Evolutionary conservation across 805 yeast species (phyloP).

Genomic region (Metschnikowia picachoensis): DNA sequence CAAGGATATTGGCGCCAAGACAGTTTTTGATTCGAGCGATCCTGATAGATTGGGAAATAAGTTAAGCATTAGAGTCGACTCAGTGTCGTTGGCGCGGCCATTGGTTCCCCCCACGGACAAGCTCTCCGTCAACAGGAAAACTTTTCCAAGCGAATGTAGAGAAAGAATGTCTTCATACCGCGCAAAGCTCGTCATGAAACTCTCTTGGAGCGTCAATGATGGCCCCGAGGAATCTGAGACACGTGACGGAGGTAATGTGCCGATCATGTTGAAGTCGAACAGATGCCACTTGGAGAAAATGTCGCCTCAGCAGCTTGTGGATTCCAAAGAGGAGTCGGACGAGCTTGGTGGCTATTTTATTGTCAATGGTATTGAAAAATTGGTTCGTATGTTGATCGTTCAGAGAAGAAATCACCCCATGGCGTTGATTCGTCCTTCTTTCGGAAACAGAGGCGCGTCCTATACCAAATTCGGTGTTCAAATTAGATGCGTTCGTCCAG

Average conservation of each 20-base stretch:
- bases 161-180: conserved; percentile 84
- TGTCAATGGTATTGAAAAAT: conserved; percentile 94
- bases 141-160: conserved; percentile 78
- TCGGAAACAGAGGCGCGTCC: conserved; percentile 87
- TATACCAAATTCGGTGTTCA: conserved; percentile 91
- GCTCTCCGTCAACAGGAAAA: conserved; percentile 69
- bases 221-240: conserved; percentile 78
- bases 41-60: conserved; percentile 77
- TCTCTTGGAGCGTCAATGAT: conserved; percentile 83
- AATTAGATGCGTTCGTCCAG: conserved; percentile 91
- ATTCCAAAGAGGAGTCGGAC: conserved; percentile 83
- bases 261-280: conserved; percentile 86
- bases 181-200: conserved; percentile 71
- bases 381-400: conserved; percentile 94
- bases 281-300: conserved; percentile 85
- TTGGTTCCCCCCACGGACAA: conserved; percentile 67
- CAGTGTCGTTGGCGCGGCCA: conserved; percentile 85
- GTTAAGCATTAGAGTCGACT: conserved; percentile 76
- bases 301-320: conserved; percentile 78
- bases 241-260: conserved; percentile 88
- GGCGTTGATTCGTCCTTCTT: conserved; percentile 95
- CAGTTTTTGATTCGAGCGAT: conserved; percentile 79
- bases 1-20: conserved; percentile 81
- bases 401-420: conserved; percentile 97
- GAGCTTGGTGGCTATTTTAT: conserved; percentile 96